phyloP scores from a whole-genome alignment of 2,329 filamentous ascomycete species.

The Fusarium ambrosium region DNA sequence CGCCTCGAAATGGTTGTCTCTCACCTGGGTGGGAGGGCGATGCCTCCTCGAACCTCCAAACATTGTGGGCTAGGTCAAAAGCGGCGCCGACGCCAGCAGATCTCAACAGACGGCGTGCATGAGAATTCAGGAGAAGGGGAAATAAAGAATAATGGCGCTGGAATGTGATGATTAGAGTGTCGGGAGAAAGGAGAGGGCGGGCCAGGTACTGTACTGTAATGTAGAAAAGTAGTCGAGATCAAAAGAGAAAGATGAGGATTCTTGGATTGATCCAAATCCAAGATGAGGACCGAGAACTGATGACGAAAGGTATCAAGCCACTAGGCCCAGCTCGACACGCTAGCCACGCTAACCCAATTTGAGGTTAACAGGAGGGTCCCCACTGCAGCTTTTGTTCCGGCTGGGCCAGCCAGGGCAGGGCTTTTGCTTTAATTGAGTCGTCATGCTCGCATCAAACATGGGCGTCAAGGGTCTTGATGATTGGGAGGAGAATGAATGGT shows the following conservation, averaged over 20 bases:
- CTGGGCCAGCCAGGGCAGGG: slow-evolving; percentile 3
- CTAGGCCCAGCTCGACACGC: slow-evolving; percentile 12
- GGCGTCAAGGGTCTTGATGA: slow-evolving; percentile 1
- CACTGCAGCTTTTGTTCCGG: slow-evolving; percentile 28
- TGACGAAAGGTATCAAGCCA: slow-evolving; percentile 47
- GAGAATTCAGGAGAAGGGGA: slow-evolving; percentile 26
- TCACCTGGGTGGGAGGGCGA: slow-evolving; percentile 63
- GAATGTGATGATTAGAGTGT: slow-evolving; percentile 24
- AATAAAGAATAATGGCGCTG: slow-evolving; percentile 14
- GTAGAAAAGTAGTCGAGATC: slow-evolving; percentile 16
- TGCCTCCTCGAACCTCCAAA: slow-evolving; percentile 66
- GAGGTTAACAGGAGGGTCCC: slow-evolving; percentile 23
- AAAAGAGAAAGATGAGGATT: slow-evolving; percentile 29
- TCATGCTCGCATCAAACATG: slow-evolving; percentile 3
- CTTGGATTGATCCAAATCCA: slow-evolving; percentile 20
- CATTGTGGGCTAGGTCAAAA: slow-evolving; percentile 53
- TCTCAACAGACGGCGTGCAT: slow-evolving; percentile 40
- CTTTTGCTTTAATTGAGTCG: neutral
- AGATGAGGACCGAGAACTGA: slow-evolving; percentile 35
- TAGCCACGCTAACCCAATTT: slow-evolving; percentile 29
- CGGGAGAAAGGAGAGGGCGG: slow-evolving; percentile 16
- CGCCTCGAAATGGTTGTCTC: slow-evolving; percentile 46
- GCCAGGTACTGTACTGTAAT: slow-evolving; percentile 8
- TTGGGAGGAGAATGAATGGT: neutral
- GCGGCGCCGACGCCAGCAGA: slow-evolving; percentile 38